Evolutionary conservation across 169 alveolate species (phyloP), one percentile per base, ranked within the genome.

Genomic region (Plasmodium fragile): DNA sequence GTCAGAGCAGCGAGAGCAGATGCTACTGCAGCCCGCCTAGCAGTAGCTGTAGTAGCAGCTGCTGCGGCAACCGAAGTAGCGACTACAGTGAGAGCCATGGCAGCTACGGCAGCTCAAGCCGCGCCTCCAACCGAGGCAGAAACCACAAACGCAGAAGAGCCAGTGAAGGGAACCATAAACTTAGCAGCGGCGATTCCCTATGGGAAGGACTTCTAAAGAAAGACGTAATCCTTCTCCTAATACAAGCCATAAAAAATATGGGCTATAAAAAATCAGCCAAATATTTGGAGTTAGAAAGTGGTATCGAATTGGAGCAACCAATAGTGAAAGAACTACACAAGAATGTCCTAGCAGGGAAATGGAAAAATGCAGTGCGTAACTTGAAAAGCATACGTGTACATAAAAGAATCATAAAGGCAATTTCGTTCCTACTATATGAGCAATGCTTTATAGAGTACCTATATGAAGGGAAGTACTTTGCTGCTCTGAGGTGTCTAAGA

Each of bases 361-460:
- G 94, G 94, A 75, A 53, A n/a, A 92, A 43, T 52, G 97, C 97
- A 2, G 82, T 93, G n/a, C 11, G 39, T 22, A 53, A 89, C 28
- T 81, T 96, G 90, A 81, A 77, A 69, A 92, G 83, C 69, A 30
- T 94, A 34, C 73, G 94, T 73, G 52, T 95, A 4, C 77, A 93
- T 32, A 70, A 83, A 41, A 94, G 92, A 6, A 71, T 96, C 22
- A 77, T 78, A 11, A 92, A 90, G 81, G 97, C 97, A 11, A 95
- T 95, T 73, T 22, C 72, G 3, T 96, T 96, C 87, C 77, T 96
- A 84, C 72, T 84, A 34, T 95, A 96, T 92, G 96, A 96, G 65
- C 97, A 96, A 53, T 92, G 94, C 45, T 96, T 93, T 89, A 94
- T 95, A 59, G 95, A 81, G 39, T 83, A 96, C 16, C 80, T 96